Base-by-base conservation (phyloP, 805 yeast species). In the Pichia manshurica region DNA sequence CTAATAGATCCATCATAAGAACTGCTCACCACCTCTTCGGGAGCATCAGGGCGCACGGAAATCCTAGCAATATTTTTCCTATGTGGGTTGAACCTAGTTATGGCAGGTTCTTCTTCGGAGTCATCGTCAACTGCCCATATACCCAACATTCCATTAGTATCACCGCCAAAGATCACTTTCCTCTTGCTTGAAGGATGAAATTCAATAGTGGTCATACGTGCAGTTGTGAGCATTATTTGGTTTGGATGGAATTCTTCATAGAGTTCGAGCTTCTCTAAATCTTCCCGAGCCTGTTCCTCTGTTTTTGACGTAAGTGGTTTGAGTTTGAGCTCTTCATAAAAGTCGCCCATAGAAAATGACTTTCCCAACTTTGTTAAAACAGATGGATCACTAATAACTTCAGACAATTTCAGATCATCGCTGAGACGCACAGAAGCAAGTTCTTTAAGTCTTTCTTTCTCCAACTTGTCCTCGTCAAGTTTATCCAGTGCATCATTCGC, bases 1-100 rank as follows among this genome's bases (percentile, higher is more conserved):
- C 98, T 70, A 3, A 91, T 74, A 0, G 95, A 82, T 0, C 97
- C 97, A 66, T 91, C 99, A 61, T 91, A 91, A 3, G 95, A 82
- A 3, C 83, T 73, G 0, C 93, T 79, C 34, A 79, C 72, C 1
- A 91, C 72, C 8, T 79, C 73, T 22, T 74, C 68, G 1, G 68
- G 64, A 0, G 73, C 67, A 40, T 78, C 77, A 31, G 82, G 74
- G 13, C 75, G 70, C 29, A 89, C 75, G 10, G 47, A 50, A 28
- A 64, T 54, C 43, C 78, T 75, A 4, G 91, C 76, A 7, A 91
- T 76, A 13, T 87, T 75, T 42, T 82, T 81, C 0, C 90, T 81
- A 59, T 93, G 97, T 3, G 88, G 77, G 53, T 80, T 81, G 54
- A 89, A 74, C 19, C 78, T 75, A 0, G 85, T 68, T 2, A 87